Evolutionary conservation across 2,329 filamentous ascomycete species (phyloP), one percentile per base, ranked within the genome.

Genomic region (Xylogone sp.): DNA sequence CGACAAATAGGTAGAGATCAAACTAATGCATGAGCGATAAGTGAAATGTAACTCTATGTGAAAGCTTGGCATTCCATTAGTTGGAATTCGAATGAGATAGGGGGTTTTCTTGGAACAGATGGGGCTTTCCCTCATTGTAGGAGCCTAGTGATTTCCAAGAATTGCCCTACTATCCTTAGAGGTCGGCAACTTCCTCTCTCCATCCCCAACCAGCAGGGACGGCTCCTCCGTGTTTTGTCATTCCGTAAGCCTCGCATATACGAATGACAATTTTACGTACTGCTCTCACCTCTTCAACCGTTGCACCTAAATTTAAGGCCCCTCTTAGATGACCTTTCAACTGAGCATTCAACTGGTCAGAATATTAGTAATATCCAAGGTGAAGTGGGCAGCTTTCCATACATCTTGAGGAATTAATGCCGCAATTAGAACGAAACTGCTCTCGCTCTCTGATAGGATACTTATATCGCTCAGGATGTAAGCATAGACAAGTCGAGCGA

Each of bases 281-380:
- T 3, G 76, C 76, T 55, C 66, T 68, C 10, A 79, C 75, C 59
- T 79, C 70, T 27, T 74, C 74, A 21, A 71, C 65, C 1, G 71
- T 72, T 29, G 75, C 76, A 3, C 76, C 76, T 48, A 72, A 72
- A 55, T 78, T 78, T 21, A 79, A 56, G 1, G 75, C 74, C 3
- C 76, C 76, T 56, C 68, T 71, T 16, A 79, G 67, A 64, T 80
- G 77, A 3, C 77, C 76, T 55, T 79, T 79, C 45, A 79, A 62
- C 56, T 79, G 77, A 5, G 75, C 72, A 52, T 79, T 78, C 18
- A 78, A 71, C 74, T 75, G 51, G 48, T 16, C n/a, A n/a, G 48
- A 19, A 13, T 21, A 53, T 27, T 56, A 55, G 31, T 56, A 49
- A 22, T 29, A 42, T 27, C 18, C 24, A 43, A 34, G 6, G 21